Conservation (phyloP, 75 land plant genomes). For the Cupressus sempervirens region DNA sequence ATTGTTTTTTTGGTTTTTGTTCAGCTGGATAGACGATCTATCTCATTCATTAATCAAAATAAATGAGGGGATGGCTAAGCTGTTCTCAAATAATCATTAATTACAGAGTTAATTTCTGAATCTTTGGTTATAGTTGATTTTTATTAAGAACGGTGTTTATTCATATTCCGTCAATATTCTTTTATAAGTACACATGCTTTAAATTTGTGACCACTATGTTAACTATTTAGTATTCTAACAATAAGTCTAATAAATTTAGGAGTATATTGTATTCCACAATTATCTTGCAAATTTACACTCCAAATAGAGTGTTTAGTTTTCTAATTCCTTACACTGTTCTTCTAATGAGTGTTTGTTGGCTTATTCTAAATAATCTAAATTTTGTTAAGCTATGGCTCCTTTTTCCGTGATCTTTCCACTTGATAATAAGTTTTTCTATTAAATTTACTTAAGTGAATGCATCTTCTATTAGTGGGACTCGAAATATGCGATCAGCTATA, state of each 20-base stretch:
- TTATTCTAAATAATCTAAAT: background rate
- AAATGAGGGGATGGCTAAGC: background rate
- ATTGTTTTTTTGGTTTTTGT: background rate
- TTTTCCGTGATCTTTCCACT: background rate
- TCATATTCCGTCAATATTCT: background rate
- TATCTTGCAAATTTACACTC: background rate
- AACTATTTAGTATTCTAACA: background rate
- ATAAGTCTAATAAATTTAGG: background rate
- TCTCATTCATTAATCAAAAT: background rate
- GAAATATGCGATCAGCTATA: too few species aligned
- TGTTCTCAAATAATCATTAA: background rate
- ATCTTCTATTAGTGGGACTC: too few species aligned
- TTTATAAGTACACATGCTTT: background rate
- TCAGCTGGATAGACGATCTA: background rate
- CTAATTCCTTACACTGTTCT: background rate
- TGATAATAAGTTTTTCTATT: too few species aligned
- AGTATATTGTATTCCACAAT: too few species aligned
- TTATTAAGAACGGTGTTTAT: background rate
- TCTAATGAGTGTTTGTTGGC: background rate
- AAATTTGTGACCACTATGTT: background rate
- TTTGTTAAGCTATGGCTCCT: background rate
- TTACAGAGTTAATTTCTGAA: background rate
- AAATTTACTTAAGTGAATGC: too few species aligned
- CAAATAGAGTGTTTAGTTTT: background rate
- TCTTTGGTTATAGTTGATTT: background rate